These are phyloP conservation scores for Candida glucosophila DNA, from an alignment of 1,139 yeast genomes.

Conservation along the genomic window DNA sequence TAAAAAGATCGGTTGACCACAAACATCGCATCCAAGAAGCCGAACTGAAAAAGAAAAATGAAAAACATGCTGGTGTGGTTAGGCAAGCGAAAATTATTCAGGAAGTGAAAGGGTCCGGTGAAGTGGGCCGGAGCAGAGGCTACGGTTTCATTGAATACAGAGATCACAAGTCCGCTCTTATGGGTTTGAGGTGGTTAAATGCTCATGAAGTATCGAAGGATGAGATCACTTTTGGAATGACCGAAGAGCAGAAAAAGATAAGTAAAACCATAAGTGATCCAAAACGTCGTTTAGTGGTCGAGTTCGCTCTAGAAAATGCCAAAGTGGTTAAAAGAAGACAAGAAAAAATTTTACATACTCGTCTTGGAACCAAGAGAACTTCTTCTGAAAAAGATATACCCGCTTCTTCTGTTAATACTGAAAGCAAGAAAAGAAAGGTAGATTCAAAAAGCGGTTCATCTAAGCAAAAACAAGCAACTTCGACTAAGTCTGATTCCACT, in stretches of 20 bases:
- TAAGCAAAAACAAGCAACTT: too few species aligned
- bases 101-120: constrained; percentile 87
- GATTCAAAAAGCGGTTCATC: not conserved
- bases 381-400: constrained; percentile 11
- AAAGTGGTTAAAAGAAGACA: constrained; percentile 85
- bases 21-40: constrained; percentile 39
- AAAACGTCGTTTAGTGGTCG: constrained; percentile 79
- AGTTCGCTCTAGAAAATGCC: constrained; percentile 93
- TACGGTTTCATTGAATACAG: constrained; percentile 92
- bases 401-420: not conserved
- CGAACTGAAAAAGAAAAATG: constrained; percentile 44
- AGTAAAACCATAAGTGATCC: constrained; percentile 45
- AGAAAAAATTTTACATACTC: constrained; percentile 50
- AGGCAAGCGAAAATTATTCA: constrained; percentile 87
- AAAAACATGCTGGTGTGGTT: constrained; percentile 80
- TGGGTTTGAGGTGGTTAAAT: constrained; percentile 96
- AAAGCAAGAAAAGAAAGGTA: constrained; percentile 12
- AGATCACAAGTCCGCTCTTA: constrained; percentile 87
- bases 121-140: constrained; percentile 88
- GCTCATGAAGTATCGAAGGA: constrained; percentile 74
- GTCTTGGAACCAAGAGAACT: constrained; percentile 17
- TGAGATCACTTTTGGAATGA: constrained; percentile 65
- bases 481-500: too few species aligned
- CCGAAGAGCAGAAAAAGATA: constrained; percentile 56
- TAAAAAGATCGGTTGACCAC: constrained; percentile 65